Percentiles rank a stretch among this genome's conserved stretches.
phyloP scores from a whole-genome alignment of 345 rosid species.

The Citrus trifoliata region DNA sequence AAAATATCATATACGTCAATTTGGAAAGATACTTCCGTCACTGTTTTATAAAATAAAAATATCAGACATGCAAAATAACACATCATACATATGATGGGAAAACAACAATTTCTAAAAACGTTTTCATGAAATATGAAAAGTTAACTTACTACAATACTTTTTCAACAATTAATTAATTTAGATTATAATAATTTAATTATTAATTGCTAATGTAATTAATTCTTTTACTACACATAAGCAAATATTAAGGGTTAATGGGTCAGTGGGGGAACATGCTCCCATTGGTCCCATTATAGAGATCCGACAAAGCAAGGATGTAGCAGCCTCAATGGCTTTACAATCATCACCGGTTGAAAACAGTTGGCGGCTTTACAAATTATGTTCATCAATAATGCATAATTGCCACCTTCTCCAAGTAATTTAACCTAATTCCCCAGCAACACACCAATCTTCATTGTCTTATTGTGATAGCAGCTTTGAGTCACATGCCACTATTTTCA shows the following conservation, averaged over 20 bases:
- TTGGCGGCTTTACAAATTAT: slow-evolving; percentile 24
- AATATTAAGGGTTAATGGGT: not conserved
- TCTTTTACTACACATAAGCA: not conserved
- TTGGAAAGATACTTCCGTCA: not conserved
- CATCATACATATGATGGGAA: not conserved
- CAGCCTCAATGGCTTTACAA: not conserved
- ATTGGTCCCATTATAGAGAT: not conserved
- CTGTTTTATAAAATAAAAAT: too few relatives aligned
- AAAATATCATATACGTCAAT: not conserved
- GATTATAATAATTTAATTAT: not conserved
- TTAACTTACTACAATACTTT: not conserved
- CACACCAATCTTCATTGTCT: slow-evolving; percentile 19
- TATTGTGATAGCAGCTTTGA: slow-evolving; percentile 87
- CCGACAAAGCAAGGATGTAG: slow-evolving; percentile 1
- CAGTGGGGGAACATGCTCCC: not conserved
- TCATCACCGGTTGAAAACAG: slow-evolving; percentile 1
- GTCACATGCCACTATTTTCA: slow-evolving; percentile 97
- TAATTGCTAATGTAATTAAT: not conserved
- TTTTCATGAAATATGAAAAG: too few relatives aligned
- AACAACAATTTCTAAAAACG: not conserved
- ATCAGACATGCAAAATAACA: not conserved
- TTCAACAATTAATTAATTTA: not conserved
- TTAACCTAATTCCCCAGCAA: not conserved
- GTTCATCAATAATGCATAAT: slow-evolving; percentile 14
- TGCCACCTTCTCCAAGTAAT: slow-evolving; percentile 6